phyloP scores from a whole-genome alignment of 75 land plant species.

The Cupressus sempervirens region DNA sequence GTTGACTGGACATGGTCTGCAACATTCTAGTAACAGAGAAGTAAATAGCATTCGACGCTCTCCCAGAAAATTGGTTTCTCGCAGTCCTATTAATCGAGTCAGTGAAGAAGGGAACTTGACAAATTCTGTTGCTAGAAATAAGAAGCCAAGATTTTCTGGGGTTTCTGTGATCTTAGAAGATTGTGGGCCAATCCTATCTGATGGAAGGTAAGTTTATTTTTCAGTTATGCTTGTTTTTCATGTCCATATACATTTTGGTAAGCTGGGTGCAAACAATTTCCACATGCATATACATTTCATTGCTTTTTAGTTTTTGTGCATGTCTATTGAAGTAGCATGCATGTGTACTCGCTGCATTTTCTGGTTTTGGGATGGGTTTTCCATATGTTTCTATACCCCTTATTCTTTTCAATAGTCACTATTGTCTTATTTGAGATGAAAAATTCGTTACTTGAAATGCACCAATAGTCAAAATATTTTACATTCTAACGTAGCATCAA shows the following conservation, averaged over 20 bases:
- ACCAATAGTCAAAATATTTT: neutral
- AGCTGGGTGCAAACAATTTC: neutral
- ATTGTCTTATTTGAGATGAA: neutral
- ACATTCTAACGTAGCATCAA: too few species aligned
- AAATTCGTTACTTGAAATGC: neutral
- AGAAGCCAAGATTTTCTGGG: neutral
- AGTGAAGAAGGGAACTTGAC: conserved; percentile 6
- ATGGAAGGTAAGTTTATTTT: neutral
- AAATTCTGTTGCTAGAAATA: neutral
- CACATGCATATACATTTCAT: neutral
- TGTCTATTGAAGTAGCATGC: neutral
- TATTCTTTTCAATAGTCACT: neutral
- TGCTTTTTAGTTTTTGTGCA: neutral
- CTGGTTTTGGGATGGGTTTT: neutral
- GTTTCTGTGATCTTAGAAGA: neutral
- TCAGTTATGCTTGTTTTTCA: neutral
- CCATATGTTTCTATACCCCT: neutral
- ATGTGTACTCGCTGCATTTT: neutral
- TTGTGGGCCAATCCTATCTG: neutral
- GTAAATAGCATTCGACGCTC: neutral
- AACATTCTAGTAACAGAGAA: neutral
- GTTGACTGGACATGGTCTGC: neutral
- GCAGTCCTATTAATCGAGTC: neutral
- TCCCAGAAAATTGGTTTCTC: neutral
- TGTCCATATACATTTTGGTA: neutral